A percentile compares a stretch with the other conserved stretches of the same genome.
phyloP scores from a whole-genome alignment of 495 filamentous ascomycete species.

The Collariella sp. region DNA sequence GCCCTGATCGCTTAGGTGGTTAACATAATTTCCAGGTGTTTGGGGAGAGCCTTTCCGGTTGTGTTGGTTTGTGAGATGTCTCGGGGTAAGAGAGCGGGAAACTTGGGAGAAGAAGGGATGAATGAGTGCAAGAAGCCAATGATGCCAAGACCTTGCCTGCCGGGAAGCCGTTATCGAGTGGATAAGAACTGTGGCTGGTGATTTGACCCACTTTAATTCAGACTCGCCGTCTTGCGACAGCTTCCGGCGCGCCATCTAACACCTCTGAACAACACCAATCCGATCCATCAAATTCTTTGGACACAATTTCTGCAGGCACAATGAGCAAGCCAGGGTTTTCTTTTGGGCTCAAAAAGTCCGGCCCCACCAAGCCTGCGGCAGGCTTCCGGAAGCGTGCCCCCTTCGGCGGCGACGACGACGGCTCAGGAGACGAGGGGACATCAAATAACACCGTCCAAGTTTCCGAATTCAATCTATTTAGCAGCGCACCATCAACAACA shows the following conservation, averaged over 20 bases:
- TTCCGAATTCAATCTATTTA: slow-evolving; percentile 18
- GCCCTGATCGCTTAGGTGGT: background rate
- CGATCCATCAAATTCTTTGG: background rate
- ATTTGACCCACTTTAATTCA: background rate
- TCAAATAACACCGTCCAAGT: slow-evolving; percentile 13
- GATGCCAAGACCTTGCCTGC: slow-evolving; percentile 7
- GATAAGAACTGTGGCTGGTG: slow-evolving; percentile 8
- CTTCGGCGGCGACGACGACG: slow-evolving; percentile 25
- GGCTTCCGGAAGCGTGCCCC: slow-evolving; percentile 18
- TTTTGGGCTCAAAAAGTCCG: slow-evolving; percentile 33
- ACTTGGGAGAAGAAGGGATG: background rate
- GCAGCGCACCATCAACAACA: background rate
- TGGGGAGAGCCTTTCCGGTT: background rate
- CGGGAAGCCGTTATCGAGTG: background rate
- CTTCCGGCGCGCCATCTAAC: background rate
- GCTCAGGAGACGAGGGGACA: slow-evolving; percentile 10
- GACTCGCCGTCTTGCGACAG: background rate
- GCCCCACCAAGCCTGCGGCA: slow-evolving; percentile 14
- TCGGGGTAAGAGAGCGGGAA: background rate
- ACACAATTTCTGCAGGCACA: background rate
- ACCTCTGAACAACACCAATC: background rate
- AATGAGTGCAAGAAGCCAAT: background rate
- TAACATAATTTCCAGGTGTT: background rate
- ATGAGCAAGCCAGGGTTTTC: slow-evolving; percentile 30
- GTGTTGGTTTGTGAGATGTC: too few species aligned